Evolutionary conservation across 169 alveolate species (phyloP), one percentile per base, ranked within the genome.

Genomic region (Plasmodium fragile): DNA sequence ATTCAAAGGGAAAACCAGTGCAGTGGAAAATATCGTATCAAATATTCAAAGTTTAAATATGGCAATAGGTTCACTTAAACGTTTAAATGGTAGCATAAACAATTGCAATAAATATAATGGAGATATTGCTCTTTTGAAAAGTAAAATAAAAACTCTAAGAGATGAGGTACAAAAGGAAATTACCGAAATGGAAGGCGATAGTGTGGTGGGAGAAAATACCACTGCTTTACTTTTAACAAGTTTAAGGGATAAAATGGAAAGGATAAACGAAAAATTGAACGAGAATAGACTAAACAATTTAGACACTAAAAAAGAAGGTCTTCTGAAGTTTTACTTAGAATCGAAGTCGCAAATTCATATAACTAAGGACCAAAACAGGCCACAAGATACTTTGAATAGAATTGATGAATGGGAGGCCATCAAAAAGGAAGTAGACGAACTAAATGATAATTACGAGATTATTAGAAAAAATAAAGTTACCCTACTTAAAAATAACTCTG

Each of bases 161-260:
- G 83, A 77, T n/a, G 49, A 77, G 53, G 41, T 77, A 45, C 69
- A 77, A 39, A 77, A 39, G 65, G 83, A 77, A 28, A 77, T 77
- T 36, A n/a, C 70, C 30, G 36, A 34, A 77, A 77, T 36, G 43
- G 69, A n/a, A 13, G 10, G 53, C 16, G 83, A 77, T 10, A 3
- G 7, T 39, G 13, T 77, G 18, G 53, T 77, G 49, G 83, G 83
- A 22, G 59, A 39, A 36, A 25, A 77, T 32, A 39, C 53, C 18
- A 77, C 34, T 39, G 30, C 52, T 11, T 13, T 36, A 0, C 53
- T 77, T 77, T 30, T 77, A 36, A 36, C 2, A 77, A 41, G 49
- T 41, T 77, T 77, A 28, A 77, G 16, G 4, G 43, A 10, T 10
- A 16, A 77, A 77, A 18, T 77, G 59, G 28, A 11, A 34, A 77